phyloP scores from a whole-genome alignment of 2,329 filamentous ascomycete genomes.

The Colletotrichum theobromicola region DNA sequence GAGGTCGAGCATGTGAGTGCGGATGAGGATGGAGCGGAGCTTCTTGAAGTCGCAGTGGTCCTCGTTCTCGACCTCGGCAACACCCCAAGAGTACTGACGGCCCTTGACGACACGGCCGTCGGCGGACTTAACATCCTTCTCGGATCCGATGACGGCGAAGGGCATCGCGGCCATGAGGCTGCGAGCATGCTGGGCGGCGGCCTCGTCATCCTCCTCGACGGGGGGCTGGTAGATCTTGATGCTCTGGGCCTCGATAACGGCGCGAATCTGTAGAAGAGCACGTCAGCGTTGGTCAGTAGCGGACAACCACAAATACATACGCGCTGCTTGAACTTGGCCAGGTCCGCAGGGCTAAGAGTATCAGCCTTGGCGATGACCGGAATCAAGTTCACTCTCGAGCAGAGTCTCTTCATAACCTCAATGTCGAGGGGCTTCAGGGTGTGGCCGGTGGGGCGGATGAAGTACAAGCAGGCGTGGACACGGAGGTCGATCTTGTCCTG shows the following conservation, averaged over 20 bases:
- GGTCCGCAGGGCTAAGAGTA: constrained; percentile 90
- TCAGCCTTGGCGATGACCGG: constrained; percentile 99
- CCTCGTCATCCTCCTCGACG: constrained; percentile 97
- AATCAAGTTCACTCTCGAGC: constrained; percentile 97
- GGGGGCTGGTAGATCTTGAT: constrained; percentile 99
- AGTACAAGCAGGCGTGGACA: constrained; percentile 98
- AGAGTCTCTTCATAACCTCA: constrained; percentile 99
- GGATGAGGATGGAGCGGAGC: constrained; percentile 96
- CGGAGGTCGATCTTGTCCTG: constrained; percentile 99
- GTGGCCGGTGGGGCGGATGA: constrained; percentile 98
- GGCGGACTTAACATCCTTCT: constrained; percentile 97
- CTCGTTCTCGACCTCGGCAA: constrained; percentile 99
- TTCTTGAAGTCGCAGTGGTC: constrained; percentile 99
- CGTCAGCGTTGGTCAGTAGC: background rate
- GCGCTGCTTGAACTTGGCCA: constrained; percentile 93
- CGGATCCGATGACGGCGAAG: constrained; percentile 97
- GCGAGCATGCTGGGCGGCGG: constrained; percentile 91
- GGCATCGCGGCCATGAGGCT: constrained; percentile 97
- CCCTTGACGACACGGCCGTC: constrained; percentile 98
- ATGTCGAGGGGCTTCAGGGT: constrained; percentile 98
- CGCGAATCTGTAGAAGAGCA: constrained; percentile 71
- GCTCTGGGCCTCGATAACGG: constrained; percentile 95
- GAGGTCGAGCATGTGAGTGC: constrained; percentile 99
- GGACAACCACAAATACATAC: constrained; percentile 56
- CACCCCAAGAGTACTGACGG: constrained; percentile 98